Conservation (phyloP, 345 rosid species). For the Murraya paniculata region DNA sequence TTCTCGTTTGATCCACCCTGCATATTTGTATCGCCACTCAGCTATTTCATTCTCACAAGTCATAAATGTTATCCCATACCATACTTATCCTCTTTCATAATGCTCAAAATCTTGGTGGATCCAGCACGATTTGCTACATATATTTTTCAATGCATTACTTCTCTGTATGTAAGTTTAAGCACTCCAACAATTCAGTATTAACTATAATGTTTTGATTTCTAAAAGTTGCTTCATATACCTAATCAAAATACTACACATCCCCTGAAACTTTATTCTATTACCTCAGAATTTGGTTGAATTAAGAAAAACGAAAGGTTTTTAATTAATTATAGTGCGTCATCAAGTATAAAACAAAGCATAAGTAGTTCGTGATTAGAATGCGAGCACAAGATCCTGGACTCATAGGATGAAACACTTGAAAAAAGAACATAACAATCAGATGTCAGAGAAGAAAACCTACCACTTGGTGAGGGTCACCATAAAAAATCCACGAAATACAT, state of each 20-base stretch:
- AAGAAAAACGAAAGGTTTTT: neutral
- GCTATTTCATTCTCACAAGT: neutral
- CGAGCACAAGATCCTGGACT: neutral
- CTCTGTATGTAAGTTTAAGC: neutral
- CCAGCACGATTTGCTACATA: neutral
- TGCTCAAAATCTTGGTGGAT: neutral
- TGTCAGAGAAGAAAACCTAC: slow-evolving; percentile 31
- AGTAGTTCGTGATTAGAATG: neutral
- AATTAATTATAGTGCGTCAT: neutral
- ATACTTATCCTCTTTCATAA: neutral
- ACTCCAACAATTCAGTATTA: neutral
- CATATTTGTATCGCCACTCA: neutral
- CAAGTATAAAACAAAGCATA: neutral
- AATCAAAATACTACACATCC: neutral
- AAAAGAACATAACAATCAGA: slow-evolving; percentile 2
- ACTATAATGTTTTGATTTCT: neutral
- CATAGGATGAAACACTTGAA: neutral
- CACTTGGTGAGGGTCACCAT: slow-evolving; percentile 94
- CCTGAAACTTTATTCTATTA: neutral
- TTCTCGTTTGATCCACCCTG: neutral
- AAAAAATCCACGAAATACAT: slow-evolving; percentile 91
- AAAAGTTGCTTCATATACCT: neutral
- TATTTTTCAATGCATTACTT: neutral
- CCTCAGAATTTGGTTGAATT: neutral
- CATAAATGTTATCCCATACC: neutral